phyloP scores from a whole-genome alignment of 2,329 filamentous ascomycete genomes.

The Diaporthe vaccinii region DNA sequence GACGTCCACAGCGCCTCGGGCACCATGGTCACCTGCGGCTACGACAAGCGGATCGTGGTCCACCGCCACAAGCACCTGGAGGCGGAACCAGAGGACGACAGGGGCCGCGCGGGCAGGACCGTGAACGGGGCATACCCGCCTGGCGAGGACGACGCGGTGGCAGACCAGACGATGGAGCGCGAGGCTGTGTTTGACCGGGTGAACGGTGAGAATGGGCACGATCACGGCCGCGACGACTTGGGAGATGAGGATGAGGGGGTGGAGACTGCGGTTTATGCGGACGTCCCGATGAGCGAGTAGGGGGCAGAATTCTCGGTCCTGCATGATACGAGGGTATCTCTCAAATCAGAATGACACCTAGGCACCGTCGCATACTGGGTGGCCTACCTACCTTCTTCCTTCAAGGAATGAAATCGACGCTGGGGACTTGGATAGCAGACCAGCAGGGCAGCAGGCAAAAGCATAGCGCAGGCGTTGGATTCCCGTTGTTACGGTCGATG shows the following conservation, averaged over 20 bases:
- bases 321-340: not conserved
- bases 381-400: not conserved
- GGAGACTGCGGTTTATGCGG: not conserved
- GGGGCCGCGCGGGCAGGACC: not conserved
- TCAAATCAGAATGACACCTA: not conserved
- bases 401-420: not conserved
- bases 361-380: not conserved
- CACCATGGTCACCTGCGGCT: constrained; percentile 67
- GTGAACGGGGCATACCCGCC: constrained; percentile 4
- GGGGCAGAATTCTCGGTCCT: not conserved
- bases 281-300: constrained; percentile 18
- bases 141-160: not conserved
- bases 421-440: not conserved
- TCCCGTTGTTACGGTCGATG: constrained; percentile 1
- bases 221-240: not conserved
- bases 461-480: constrained; percentile 28
- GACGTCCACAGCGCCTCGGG: constrained; percentile 66
- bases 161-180: not conserved
- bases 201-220: constrained; percentile 31
- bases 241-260: not conserved
- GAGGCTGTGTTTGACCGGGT: not conserved
- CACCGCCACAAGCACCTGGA: constrained; percentile 52
- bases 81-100: not conserved
- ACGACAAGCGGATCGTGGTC: constrained; percentile 67
- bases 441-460: not conserved